phyloP scores from a whole-genome alignment of 2,329 filamentous ascomycete genomes.

The Zymoseptoria tritici region DNA sequence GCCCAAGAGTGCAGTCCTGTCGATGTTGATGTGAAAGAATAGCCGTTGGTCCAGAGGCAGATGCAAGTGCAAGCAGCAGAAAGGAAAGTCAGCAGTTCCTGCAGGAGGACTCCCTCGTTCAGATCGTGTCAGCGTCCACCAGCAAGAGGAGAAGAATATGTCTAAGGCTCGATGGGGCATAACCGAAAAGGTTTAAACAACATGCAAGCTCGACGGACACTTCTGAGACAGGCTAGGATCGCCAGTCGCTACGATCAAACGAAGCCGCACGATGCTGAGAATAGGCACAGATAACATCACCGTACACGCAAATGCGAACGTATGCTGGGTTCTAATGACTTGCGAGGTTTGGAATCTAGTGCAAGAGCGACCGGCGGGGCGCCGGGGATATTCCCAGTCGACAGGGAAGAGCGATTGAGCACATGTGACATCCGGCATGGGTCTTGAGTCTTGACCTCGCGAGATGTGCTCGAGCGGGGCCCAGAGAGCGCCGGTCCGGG shows the following conservation, averaged over 20 bases:
- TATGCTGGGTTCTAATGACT: neutral
- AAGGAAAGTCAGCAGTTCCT: neutral
- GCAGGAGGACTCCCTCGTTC: neutral
- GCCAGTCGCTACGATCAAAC: conserved; percentile 4
- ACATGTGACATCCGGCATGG: neutral
- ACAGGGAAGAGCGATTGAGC: neutral
- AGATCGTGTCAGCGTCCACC: neutral
- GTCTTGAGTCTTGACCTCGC: neutral
- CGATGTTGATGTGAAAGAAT: neutral
- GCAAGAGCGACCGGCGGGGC: neutral
- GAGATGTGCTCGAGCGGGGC: neutral
- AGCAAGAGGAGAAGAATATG: conserved; percentile 1
- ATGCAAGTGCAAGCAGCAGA: neutral
- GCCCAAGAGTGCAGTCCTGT: neutral
- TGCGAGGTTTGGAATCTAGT: neutral
- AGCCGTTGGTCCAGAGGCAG: neutral
- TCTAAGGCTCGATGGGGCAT: conserved; percentile 16
- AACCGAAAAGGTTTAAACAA: conserved; percentile 11
- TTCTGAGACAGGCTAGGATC: conserved; percentile 16
- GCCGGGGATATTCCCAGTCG: neutral
- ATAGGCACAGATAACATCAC: neutral
- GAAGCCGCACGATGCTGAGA: conserved; percentile 8
- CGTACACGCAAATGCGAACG: neutral
- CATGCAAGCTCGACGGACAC: conserved; percentile 7
- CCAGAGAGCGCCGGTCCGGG: too few species aligned